Evolutionary conservation across 2,329 filamentous ascomycete species (phyloP).

Genomic region (Calonectria multiphialidica): DNA sequence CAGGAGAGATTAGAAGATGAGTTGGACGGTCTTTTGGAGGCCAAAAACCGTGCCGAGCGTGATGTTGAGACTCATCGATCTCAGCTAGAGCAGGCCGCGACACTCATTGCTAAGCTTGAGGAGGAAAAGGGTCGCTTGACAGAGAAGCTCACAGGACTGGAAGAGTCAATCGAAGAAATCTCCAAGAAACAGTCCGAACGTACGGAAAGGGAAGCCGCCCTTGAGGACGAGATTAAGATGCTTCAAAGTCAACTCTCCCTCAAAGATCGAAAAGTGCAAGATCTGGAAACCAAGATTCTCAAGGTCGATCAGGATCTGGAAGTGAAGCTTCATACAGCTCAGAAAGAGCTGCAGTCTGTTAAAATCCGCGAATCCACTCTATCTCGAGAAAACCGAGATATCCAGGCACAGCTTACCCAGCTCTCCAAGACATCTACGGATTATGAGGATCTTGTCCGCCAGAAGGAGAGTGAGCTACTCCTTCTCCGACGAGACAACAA

Average conservation of each 20-base stretch:
- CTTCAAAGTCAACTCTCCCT: constrained; percentile 89
- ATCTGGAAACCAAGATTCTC: constrained; percentile 86
- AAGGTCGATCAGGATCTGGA: constrained; percentile 91
- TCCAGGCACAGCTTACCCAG: constrained; percentile 87
- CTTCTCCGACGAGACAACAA: constrained; percentile 88
- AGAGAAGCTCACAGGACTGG: constrained; percentile 75
- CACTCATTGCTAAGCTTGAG: constrained; percentile 88
- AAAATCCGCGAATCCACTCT: constrained; percentile 83
- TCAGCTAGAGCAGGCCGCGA: constrained; percentile 92
- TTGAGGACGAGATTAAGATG: constrained; percentile 90
- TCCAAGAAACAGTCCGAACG: constrained; percentile 78
- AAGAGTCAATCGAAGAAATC: constrained; percentile 77
- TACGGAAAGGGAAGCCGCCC: constrained; percentile 79
- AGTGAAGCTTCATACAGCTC: constrained; percentile 81
- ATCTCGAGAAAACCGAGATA: constrained; percentile 81
- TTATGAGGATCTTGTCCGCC: constrained; percentile 92
- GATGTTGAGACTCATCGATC: constrained; percentile 82
- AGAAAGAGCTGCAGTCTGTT: constrained; percentile 82
- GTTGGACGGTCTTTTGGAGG: constrained; percentile 86
- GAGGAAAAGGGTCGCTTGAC: constrained; percentile 84
- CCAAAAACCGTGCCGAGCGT: constrained; percentile 89
- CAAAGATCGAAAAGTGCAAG: constrained; percentile 90
- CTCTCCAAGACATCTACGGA: constrained; percentile 92
- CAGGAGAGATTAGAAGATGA: constrained; percentile 96
- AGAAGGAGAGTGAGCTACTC: constrained; percentile 93